Conservation (phyloP, 768 basidiomycete species). For the button mushroom (Agaricus bisporus) region DNA sequence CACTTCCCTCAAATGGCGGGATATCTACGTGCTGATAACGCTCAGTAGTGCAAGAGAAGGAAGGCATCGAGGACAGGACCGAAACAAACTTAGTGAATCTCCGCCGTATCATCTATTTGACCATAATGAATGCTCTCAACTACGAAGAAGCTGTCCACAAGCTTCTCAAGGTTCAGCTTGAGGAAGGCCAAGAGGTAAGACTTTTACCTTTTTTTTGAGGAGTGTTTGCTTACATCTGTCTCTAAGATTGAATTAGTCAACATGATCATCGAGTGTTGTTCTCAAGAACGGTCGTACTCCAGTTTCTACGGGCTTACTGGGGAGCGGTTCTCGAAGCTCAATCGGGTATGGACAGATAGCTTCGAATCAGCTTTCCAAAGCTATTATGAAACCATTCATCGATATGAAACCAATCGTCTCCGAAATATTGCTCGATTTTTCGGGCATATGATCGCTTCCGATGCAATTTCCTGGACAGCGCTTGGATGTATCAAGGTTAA, state of each 20-base stretch:
- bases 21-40: not conserved
- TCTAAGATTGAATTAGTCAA: constrained; percentile 87
- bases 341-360: constrained; percentile 88
- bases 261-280: constrained; percentile 99
- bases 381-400: constrained; percentile 96
- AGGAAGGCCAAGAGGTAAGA: constrained; percentile 89
- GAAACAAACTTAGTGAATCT: constrained; percentile 95
- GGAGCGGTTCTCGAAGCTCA: constrained; percentile 95
- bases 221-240: not conserved
- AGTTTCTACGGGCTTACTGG: constrained; percentile 96
- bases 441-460: constrained; percentile 82
- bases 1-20: constrained; percentile 23
- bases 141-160: constrained; percentile 99
- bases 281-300: constrained; percentile 96
- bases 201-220: not conserved
- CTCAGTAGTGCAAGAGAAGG: constrained; percentile 66
- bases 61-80: constrained; percentile 91
- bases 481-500: constrained; percentile 86
- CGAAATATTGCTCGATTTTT: constrained; percentile 98
- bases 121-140: constrained; percentile 97
- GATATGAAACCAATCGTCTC: constrained; percentile 96
- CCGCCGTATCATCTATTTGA: constrained; percentile 89
- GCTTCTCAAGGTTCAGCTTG: constrained; percentile 84
- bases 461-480: constrained; percentile 86
- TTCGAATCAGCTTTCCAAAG: constrained; percentile 83